Percentiles rank a stretch among this genome's conserved stretches.
These are phyloP conservation scores for Beta vulgaris DNA, from an alignment of 148 eudicot species.

Conservation along the genomic window DNA sequence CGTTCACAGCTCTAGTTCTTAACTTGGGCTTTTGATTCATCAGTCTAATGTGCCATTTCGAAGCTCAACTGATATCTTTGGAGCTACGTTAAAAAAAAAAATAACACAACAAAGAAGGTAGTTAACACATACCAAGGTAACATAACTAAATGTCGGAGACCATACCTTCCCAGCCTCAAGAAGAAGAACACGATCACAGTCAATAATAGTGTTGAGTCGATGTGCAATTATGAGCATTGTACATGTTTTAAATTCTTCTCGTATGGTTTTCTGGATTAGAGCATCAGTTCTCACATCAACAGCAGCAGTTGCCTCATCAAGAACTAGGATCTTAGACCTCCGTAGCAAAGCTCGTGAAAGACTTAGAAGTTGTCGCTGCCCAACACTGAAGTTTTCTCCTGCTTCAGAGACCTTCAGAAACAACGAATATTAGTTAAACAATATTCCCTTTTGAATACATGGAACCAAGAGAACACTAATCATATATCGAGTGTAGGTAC, in stretches of 20 bases:
- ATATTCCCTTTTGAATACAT: too few relatives aligned
- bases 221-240: slow-evolving; percentile 96
- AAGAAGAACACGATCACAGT: slow-evolving; percentile 67
- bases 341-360: slow-evolving; percentile 80
- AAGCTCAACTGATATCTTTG: background rate
- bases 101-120: background rate
- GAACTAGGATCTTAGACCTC: slow-evolving; percentile 80
- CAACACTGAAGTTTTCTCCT: slow-evolving; percentile 96
- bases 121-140: background rate
- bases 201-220: slow-evolving; percentile 82
- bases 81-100: too few relatives aligned
- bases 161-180: slow-evolving; percentile 78
- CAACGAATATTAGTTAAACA: too few relatives aligned
- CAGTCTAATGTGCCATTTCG: too few relatives aligned
- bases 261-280: slow-evolving; percentile 82
- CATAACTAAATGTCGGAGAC: background rate
- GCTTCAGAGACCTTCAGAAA: slow-evolving; percentile 69
- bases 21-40: too few relatives aligned
- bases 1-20: too few relatives aligned
- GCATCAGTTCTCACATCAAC: slow-evolving; percentile 95
- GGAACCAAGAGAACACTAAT: too few relatives aligned
- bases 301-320: slow-evolving; percentile 98
- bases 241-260: slow-evolving; percentile 87
- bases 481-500: too few relatives aligned
- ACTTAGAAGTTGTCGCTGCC: slow-evolving; percentile 90